Evolutionary conservation across 2,329 filamentous ascomycete species (phyloP).

Genomic region (Colletotrichum sp.): DNA sequence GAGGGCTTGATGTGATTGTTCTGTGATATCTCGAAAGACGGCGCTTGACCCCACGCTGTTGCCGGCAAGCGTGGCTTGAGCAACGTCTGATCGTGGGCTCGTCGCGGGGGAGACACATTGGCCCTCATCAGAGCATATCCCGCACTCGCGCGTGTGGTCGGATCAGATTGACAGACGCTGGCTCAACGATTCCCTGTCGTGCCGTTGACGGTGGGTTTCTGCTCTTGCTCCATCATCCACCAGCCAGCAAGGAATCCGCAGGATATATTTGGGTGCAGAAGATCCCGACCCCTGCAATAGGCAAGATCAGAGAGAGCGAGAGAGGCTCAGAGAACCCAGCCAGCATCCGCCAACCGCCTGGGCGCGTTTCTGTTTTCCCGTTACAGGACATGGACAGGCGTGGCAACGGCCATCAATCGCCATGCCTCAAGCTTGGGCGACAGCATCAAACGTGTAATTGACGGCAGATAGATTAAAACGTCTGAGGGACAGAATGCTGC

Average conservation of each 20-base stretch:
- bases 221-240: background rate
- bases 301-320: background rate
- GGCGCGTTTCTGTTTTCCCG: background rate
- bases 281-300: background rate
- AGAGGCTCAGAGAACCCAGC: background rate
- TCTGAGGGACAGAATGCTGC: background rate
- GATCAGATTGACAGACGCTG: background rate
- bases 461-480: conserved; percentile 6
- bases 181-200: background rate
- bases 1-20: background rate
- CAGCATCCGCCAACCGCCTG: background rate
- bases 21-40: background rate
- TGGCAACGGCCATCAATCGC: background rate
- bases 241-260: background rate
- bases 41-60: background rate
- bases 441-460: background rate
- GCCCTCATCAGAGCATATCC: background rate
- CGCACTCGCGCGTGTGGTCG: background rate
- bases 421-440: background rate
- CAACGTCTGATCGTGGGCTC: background rate
- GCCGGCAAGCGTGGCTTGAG: background rate
- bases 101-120: background rate
- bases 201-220: background rate
- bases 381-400: background rate
- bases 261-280: background rate